Base-by-base conservation (phyloP, 1,284 basidiomycete species). In the Amylostereum areolatum region DNA sequence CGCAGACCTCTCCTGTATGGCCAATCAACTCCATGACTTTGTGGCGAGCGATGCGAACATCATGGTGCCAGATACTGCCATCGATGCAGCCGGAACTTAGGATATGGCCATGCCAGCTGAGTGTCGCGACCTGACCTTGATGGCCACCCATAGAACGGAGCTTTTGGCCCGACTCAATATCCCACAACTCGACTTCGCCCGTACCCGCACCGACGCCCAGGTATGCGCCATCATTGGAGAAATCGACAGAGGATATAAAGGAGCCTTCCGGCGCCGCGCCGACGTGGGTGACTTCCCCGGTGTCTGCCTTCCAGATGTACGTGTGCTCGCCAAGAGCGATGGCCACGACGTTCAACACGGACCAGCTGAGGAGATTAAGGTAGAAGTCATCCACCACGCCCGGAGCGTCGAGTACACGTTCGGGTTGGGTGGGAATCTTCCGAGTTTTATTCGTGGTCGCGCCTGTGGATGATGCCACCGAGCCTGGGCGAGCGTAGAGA, bases 371-470 rank as follows among this genome's bases (percentile, higher is more conserved):
- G 33, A 99, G 75, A 65, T 99, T 99, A 60, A 97, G 83, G 66
- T 99, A 99, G 67, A 97, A 99, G 68, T 99, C 97, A 58, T 98
- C 93, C 4, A 89, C 80, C 73, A 97, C 89, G 1, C 91, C 92
- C 0, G 95, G 94, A 0, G 97, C 97, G 61, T 99, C 97, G 9
- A 99, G 77, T 2, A 97, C 92, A 27, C 92, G 80, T 59, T 97
- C 92, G 0, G 88, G 93, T 53, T 82, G 85, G 0, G 84, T 92
- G 0, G 90, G 77, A 51, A 97, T 89, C 57, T 87, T 85, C 7
- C 93, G 78, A 1, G 78, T 67, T 59, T 91, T 90, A 56, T 77
- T 78, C 0, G 84, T 81, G 0, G 73, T 69, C 0, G 78, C 72
- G 3, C 80, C 77, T 5, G 80, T 81, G 3, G 84, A 83, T 1